These are phyloP conservation scores for Exsudoporus frostii DNA, from an alignment of 768 basidiomycete species.

Conservation along the genomic window DNA sequence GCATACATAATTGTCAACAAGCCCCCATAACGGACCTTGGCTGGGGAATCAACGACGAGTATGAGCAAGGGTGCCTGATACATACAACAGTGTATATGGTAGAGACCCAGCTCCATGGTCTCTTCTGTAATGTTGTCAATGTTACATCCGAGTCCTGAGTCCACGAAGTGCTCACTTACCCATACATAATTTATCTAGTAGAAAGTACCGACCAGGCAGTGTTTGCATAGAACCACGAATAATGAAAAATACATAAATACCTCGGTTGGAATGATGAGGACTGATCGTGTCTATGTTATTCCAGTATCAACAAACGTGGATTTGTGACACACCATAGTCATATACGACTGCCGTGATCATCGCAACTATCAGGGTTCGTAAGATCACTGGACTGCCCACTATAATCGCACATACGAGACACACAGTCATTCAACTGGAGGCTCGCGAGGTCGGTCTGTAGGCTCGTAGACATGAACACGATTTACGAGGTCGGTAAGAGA, in stretches of 20 bases:
- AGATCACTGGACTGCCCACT: neutral
- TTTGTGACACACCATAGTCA: constrained; percentile 3
- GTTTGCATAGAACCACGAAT: neutral
- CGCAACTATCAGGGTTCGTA: neutral
- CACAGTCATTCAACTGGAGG: constrained; percentile 1
- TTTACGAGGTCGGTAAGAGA: neutral
- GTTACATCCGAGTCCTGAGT: accelerated
- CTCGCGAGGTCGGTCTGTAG: neutral
- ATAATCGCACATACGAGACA: neutral
- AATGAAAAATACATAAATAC: neutral
- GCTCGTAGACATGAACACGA: constrained; percentile 1
- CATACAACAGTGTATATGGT: neutral
- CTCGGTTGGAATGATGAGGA: constrained; percentile 3
- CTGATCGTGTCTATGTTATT: neutral
- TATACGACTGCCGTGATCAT: neutral
- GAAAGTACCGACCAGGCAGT: neutral
- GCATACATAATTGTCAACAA: constrained; percentile 1
- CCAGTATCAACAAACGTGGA: neutral
- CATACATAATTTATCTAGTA: constrained; percentile 7
- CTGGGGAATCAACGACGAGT: neutral
- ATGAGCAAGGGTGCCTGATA: neutral
- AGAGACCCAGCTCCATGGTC: neutral
- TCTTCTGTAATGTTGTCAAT: neutral
- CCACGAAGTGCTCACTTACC: neutral
- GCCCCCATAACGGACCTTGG: constrained; percentile 12